Evolutionary conservation across 306 rosid genomes (phyloP).

Genomic region (Luffa acutangula): DNA sequence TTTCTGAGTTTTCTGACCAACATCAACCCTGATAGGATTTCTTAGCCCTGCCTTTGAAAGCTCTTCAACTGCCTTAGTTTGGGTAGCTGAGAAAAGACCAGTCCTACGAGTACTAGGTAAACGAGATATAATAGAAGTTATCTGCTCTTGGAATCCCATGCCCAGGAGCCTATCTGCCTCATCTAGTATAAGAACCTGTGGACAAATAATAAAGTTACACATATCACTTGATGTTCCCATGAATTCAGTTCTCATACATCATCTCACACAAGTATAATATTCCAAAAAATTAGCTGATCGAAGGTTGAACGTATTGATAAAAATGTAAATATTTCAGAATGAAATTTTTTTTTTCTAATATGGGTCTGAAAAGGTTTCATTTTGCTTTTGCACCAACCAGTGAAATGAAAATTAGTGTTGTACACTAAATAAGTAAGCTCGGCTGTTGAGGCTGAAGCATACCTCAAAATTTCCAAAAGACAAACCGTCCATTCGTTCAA

Average conservation of each 20-base stretch:
- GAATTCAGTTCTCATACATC: not conserved
- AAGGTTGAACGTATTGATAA: not conserved
- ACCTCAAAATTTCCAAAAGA: slow-evolving; percentile 66
- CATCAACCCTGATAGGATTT: slow-evolving; percentile 86
- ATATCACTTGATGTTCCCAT: not conserved
- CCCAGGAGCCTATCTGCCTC: slow-evolving; percentile 83
- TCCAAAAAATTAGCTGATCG: not conserved
- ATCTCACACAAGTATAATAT: not conserved
- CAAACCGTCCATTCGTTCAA: slow-evolving; percentile 60
- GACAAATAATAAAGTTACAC: not conserved
- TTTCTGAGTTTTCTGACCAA: slow-evolving; percentile 48
- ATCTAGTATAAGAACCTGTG: slow-evolving; percentile 71
- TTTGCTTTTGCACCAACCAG: too few relatives aligned
- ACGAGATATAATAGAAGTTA: slow-evolving; percentile 49
- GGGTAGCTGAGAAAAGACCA: slow-evolving; percentile 91
- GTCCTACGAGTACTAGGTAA: slow-evolving; percentile 88
- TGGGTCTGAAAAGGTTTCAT: too few relatives aligned
- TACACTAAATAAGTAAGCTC: too few relatives aligned
- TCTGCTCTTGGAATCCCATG: slow-evolving; percentile 81
- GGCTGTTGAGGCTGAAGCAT: not conserved
- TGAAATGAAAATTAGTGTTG: too few relatives aligned
- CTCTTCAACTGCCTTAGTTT: slow-evolving; percentile 87
- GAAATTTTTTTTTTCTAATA: too few relatives aligned
- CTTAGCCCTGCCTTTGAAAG: slow-evolving; percentile 85
- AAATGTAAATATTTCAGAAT: not conserved